Evolutionary conservation across 306 rosid genomes (phyloP).

Genomic region (Glycine soja): DNA sequence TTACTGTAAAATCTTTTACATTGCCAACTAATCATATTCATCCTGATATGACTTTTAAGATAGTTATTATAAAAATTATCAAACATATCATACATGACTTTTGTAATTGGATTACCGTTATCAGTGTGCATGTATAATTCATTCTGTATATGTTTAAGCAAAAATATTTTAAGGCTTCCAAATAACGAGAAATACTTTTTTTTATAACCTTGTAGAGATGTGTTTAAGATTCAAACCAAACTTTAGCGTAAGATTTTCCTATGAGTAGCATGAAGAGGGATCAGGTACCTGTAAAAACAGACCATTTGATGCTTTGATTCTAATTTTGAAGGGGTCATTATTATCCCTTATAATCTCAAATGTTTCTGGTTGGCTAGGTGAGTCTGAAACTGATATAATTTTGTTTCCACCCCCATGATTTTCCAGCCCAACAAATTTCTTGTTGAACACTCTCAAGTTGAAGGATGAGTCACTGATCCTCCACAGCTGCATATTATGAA

Average conservation of each 20-base stretch:
- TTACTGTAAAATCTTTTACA: too few species aligned
- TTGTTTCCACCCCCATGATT: conserved; percentile 43
- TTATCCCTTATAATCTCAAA: conserved; percentile 57
- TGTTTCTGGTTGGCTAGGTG: conserved; percentile 52
- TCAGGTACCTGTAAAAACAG: conserved; percentile 56
- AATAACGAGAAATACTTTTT: not conserved
- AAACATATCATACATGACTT: too few species aligned
- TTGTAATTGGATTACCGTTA: too few species aligned
- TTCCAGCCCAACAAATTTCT: conserved; percentile 46
- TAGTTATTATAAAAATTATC: too few species aligned
- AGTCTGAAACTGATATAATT: conserved; percentile 43
- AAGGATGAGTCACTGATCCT: conserved; percentile 56
- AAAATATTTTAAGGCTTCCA: not conserved
- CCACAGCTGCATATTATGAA: conserved; percentile 57
- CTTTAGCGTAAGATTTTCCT: not conserved
- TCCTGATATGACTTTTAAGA: too few species aligned
- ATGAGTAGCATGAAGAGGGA: conserved; percentile 3
- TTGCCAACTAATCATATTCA: too few species aligned
- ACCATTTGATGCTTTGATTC: conserved; percentile 61
- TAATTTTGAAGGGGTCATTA: conserved; percentile 48
- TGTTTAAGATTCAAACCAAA: not conserved
- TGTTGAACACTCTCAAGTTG: conserved; percentile 57
- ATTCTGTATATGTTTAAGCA: not conserved
- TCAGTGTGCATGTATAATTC: too few species aligned
- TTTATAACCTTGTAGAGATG: not conserved